These are phyloP conservation scores for Vitis hybrid DNA, from an alignment of 177 flowering plant genomes.

Conservation along the genomic window DNA sequence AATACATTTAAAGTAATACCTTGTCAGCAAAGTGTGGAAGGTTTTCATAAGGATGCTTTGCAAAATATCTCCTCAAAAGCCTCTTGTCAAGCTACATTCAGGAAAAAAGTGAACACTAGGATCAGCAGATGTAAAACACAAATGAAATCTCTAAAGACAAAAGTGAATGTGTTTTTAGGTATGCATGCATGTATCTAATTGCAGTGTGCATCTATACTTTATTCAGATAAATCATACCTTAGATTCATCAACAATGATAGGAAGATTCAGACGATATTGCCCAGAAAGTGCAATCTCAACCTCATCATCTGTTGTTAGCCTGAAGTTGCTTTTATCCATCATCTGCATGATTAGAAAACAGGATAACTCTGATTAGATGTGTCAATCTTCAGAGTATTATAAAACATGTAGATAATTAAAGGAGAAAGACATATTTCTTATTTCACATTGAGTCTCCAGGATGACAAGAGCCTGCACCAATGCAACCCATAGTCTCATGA, in stretches of 20 bases:
- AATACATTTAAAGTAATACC: constrained; percentile 39
- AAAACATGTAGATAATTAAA: too few relatives aligned
- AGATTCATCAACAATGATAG: constrained; percentile 85
- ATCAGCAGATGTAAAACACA: constrained; percentile 6
- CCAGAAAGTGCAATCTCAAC: constrained; percentile 85
- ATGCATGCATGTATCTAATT: too few relatives aligned
- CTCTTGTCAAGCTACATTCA: constrained; percentile 75
- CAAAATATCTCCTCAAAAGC: constrained; percentile 71
- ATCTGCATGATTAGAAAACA: constrained; percentile 40
- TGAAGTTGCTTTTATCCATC: constrained; percentile 95
- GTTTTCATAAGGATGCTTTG: constrained; percentile 56
- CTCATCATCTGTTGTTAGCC: constrained; percentile 81
- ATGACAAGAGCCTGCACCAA: too few relatives aligned
- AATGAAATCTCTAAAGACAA: not conserved
- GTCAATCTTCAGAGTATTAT: too few relatives aligned
- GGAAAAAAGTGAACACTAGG: constrained; percentile 5
- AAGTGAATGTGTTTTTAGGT: too few relatives aligned
- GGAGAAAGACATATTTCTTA: too few relatives aligned
- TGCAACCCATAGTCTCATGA: too few relatives aligned
- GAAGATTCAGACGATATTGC: constrained; percentile 94
- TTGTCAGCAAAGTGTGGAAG: constrained; percentile 90
- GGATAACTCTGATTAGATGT: not conserved
- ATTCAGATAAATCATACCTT: constrained; percentile 49
- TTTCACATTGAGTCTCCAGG: too few relatives aligned
- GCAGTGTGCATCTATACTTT: too few relatives aligned